These are phyloP conservation scores for Picea sitchensis DNA, from an alignment of 75 land plant genomes.

Conservation along the genomic window DNA sequence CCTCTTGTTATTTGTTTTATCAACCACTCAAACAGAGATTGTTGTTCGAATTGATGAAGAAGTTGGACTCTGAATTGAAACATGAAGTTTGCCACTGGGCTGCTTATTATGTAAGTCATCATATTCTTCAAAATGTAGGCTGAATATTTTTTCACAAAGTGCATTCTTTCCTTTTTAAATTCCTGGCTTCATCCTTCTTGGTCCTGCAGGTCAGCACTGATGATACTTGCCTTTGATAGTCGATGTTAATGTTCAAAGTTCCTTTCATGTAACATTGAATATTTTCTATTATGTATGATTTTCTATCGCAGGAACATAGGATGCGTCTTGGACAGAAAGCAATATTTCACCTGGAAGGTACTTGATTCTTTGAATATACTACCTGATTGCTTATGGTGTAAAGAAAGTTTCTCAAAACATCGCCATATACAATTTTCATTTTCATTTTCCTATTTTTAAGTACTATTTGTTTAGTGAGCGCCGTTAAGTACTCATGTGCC, in stretches of 20 bases:
- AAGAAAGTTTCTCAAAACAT: not conserved
- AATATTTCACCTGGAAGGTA: slow-evolving; percentile 99
- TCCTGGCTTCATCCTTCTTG: slow-evolving; percentile 14
- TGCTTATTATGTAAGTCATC: slow-evolving; percentile 60
- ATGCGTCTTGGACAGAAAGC: slow-evolving; percentile 97
- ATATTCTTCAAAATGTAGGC: slow-evolving; percentile 1
- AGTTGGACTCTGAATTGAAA: slow-evolving; percentile 90
- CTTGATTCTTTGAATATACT: not conserved
- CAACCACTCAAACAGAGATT: slow-evolving; percentile 50
- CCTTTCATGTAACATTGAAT: not conserved
- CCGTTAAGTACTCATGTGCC: not conserved
- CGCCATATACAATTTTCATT: not conserved
- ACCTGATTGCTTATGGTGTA: not conserved
- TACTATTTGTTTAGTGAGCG: not conserved
- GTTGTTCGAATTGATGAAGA: slow-evolving; percentile 80
- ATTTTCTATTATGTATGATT: not conserved
- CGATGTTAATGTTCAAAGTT: not conserved
- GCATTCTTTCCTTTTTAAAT: not conserved
- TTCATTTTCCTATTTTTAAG: not conserved
- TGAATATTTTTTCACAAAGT: not conserved
- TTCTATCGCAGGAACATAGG: slow-evolving; percentile 83
- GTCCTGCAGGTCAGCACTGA: not conserved
- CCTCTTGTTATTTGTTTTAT: not conserved
- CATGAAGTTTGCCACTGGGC: slow-evolving; percentile 99
- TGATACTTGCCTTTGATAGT: not conserved